Conservation (phyloP, 1,139 yeast species). For the Ogataea hybrid region DNA sequence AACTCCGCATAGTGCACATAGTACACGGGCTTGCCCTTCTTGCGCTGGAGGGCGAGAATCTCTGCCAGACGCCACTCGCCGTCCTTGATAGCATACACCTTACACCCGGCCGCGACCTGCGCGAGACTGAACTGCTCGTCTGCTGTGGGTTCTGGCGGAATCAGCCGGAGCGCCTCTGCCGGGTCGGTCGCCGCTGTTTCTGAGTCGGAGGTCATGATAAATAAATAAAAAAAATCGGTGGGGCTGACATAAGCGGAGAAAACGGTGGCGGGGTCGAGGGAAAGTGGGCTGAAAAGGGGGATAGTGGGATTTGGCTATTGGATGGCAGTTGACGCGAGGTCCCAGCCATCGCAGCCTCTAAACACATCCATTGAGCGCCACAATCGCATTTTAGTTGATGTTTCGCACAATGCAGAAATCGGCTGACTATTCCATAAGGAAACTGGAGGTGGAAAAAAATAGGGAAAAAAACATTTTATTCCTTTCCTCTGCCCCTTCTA, state of each 20-base stretch:
- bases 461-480: conserved; percentile 2
- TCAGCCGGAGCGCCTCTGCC: conserved; percentile 25
- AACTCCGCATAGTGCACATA: conserved; percentile 94
- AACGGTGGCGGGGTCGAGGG: background rate
- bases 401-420: conserved; percentile 4
- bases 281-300: background rate
- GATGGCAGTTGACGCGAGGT: background rate
- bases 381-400: no score
- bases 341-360: background rate
- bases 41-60: conserved; percentile 69
- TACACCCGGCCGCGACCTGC: conserved; percentile 69
- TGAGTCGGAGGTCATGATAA: conserved; percentile 30
- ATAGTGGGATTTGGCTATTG: background rate
- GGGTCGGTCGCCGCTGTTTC: conserved; percentile 29
- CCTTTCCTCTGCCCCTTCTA: conserved; percentile 1
- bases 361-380: background rate
- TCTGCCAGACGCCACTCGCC: conserved; percentile 82
- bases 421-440: conserved; percentile 4
- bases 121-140: conserved; percentile 35
- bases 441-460: conserved; percentile 10
- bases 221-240: conserved; percentile 1
- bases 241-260: conserved; percentile 5
- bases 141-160: conserved; percentile 30
- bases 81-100: conserved; percentile 78
- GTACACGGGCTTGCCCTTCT: conserved; percentile 75